phyloP scores from a whole-genome alignment of 129 eudicot species.

The Flaveria robusta region DNA sequence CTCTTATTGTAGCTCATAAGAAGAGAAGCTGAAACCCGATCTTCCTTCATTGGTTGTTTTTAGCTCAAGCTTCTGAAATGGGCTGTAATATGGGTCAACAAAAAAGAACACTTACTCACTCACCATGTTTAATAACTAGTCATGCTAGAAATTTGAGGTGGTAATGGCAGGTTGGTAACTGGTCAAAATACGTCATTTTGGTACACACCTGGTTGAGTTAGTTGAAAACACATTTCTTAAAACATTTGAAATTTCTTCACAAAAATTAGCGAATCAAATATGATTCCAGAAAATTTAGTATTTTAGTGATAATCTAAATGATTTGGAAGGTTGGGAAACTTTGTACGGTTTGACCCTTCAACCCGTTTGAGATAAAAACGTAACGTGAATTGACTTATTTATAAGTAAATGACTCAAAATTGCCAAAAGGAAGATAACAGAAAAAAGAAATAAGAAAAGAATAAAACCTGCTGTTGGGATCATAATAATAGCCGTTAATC shows the following conservation, averaged over 20 bases:
- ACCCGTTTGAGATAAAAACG: not conserved
- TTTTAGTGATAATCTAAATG: not conserved
- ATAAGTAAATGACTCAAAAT: not conserved
- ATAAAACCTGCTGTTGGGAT: slow-evolving; percentile 94
- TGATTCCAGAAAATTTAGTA: not conserved
- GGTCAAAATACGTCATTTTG: not conserved
- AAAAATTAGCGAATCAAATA: not conserved
- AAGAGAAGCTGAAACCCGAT: slow-evolving; percentile 80
- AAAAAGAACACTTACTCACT: slow-evolving; percentile 14
- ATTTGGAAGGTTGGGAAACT: not conserved
- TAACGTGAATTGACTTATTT: not conserved
- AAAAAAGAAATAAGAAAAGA: not conserved
- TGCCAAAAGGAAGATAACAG: not conserved
- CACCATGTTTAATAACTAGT: slow-evolving; percentile 14
- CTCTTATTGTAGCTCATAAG: slow-evolving; percentile 69
- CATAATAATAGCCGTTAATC: slow-evolving; percentile 89
- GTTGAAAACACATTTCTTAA: not conserved
- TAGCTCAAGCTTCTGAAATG: slow-evolving; percentile 88
- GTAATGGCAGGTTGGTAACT: not conserved
- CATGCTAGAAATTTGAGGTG: not conserved
- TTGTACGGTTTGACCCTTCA: not conserved
- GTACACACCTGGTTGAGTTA: not conserved
- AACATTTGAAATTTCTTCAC: not conserved
- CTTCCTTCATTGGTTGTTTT: slow-evolving; percentile 72
- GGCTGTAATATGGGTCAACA: slow-evolving; percentile 50